phyloP scores from a whole-genome alignment of 352 stramenopile genomes.

The Globisporangium middletonii region DNA sequence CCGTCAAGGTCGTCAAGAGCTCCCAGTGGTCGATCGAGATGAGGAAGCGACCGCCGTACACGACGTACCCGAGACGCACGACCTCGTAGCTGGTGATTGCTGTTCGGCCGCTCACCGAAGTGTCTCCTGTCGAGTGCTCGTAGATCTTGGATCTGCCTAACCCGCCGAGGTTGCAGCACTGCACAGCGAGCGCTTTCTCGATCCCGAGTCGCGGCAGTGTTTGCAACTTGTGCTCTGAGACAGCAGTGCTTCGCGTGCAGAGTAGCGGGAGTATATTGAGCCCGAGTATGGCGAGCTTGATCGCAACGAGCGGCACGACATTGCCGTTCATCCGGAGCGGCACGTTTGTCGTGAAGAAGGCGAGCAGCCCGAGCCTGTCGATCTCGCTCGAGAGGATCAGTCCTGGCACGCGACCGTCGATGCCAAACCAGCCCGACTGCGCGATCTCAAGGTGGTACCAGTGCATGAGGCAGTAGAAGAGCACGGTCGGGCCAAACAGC shows the following conservation, averaged over 20 bases:
- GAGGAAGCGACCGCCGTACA: slow-evolving; percentile 8
- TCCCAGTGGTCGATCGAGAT: slow-evolving; percentile 18
- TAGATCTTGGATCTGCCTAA: neutral
- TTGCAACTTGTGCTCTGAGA: too few relatives aligned
- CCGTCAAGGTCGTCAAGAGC: too few relatives aligned
- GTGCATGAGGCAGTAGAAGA: slow-evolving; percentile 14
- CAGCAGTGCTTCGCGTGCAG: too few relatives aligned
- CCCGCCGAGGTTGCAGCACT: neutral
- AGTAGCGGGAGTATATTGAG: slow-evolving; percentile 5
- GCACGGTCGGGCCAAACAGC: slow-evolving; percentile 8
- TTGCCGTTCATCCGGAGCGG: slow-evolving; percentile 7
- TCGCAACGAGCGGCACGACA: slow-evolving; percentile 12
- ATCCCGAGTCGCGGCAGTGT: neutral
- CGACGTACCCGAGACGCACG: slow-evolving; percentile 15
- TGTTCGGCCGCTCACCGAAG: too few relatives aligned
- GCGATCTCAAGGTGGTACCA: neutral
- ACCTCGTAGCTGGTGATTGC: slow-evolving; percentile 9
- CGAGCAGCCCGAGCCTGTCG: neutral
- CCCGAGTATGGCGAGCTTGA: slow-evolving; percentile 13
- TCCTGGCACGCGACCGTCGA: slow-evolving; percentile 2
- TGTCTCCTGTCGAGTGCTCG: neutral
- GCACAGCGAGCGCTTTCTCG: slow-evolving; percentile 2
- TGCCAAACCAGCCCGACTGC: neutral
- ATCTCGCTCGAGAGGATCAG: neutral
- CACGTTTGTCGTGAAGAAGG: slow-evolving; percentile 2